A percentile compares a stretch with the other conserved stretches of the same genome.
Conservation (phyloP, 352 stramenopile genomes). For the Pythium coloratum region DNA sequence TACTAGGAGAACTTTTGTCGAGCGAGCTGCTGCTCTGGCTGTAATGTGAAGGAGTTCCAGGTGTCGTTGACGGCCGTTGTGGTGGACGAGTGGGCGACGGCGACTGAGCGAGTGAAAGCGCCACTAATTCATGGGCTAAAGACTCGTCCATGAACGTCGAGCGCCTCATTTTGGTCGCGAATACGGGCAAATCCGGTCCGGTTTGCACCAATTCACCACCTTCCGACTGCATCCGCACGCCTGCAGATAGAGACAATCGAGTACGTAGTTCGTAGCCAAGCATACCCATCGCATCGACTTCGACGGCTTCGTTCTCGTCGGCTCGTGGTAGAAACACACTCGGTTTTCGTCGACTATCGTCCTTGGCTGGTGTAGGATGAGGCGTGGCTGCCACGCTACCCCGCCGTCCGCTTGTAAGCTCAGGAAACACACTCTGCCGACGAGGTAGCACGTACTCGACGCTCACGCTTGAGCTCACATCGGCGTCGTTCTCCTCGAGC, state of each 20-base stretch:
- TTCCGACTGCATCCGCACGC: slow-evolving; percentile 32
- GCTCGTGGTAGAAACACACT: slow-evolving; percentile 10
- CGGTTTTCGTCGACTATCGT: neutral
- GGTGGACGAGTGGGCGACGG: slow-evolving; percentile 8
- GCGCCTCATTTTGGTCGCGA: slow-evolving; percentile 33
- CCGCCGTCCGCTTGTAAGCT: neutral
- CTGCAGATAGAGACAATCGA: slow-evolving; percentile 28
- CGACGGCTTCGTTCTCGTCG: slow-evolving; percentile 12
- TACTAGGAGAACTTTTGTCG: slow-evolving; percentile 2
- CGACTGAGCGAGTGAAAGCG: neutral
- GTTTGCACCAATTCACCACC: slow-evolving; percentile 20
- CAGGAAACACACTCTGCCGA: neutral
- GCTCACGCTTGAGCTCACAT: slow-evolving; percentile 7
- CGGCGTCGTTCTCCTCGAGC: neutral
- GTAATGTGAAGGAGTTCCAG: neutral
- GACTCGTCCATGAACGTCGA: slow-evolving; percentile 33
- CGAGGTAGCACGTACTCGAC: slow-evolving; percentile 15
- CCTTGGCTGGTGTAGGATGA: neutral
- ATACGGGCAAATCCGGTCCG: slow-evolving; percentile 30
- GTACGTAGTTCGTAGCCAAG: slow-evolving; percentile 22
- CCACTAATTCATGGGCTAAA: neutral
- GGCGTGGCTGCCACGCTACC: neutral
- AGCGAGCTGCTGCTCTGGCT: neutral
- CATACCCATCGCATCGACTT: slow-evolving; percentile 21
- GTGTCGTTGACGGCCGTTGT: slow-evolving; percentile 12